Evolutionary conservation across 805 yeast species (phyloP).

Genomic region (Yamadazyma sp.): DNA sequence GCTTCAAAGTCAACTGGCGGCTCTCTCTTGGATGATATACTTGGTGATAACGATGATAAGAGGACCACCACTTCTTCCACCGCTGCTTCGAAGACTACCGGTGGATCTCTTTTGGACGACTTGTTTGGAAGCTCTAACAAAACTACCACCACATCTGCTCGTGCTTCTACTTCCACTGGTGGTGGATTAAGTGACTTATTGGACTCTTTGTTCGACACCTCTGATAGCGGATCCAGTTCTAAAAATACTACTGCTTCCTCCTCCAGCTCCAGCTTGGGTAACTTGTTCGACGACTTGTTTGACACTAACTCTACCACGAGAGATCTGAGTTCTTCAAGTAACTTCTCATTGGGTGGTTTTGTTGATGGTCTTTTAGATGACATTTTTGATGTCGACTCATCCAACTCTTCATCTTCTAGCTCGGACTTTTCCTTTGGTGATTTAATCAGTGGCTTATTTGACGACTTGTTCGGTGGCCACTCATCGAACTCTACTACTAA

Average conservation of each 20-base stretch:
- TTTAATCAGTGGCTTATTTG: slow-evolving; percentile 14
- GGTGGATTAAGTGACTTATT: slow-evolving; percentile 13
- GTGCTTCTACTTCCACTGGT: slow-evolving; percentile 15
- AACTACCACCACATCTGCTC: slow-evolving; percentile 11
- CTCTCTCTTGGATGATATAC: slow-evolving; percentile 14
- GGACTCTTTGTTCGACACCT: slow-evolving; percentile 11
- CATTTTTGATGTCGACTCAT: slow-evolving; percentile 14
- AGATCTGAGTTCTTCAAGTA: slow-evolving; percentile 8
- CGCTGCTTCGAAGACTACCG: slow-evolving; percentile 10
- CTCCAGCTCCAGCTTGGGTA: slow-evolving; percentile 11
- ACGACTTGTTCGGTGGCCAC: slow-evolving; percentile 13
- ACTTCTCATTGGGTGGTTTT: slow-evolving; percentile 16
- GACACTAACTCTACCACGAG: slow-evolving; percentile 7
- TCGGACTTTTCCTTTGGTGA: slow-evolving; percentile 16
- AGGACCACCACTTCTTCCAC: slow-evolving; percentile 14
- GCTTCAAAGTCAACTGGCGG: slow-evolving; percentile 9
- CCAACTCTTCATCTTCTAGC: slow-evolving; percentile 9
- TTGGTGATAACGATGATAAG: slow-evolving; percentile 12
- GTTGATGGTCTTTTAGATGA: slow-evolving; percentile 18
- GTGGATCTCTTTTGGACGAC: slow-evolving; percentile 14
- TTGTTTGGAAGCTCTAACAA: slow-evolving; percentile 15
- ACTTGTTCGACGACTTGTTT: slow-evolving; percentile 9
- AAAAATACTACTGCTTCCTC: slow-evolving; percentile 11
- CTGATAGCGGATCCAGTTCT: slow-evolving; percentile 11
- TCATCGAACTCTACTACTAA: slow-evolving; percentile 4